Evolutionary conservation across 495 filamentous ascomycete species (phyloP), one percentile per base, ranked within the genome.

Genomic region (Penicillium lividum): DNA sequence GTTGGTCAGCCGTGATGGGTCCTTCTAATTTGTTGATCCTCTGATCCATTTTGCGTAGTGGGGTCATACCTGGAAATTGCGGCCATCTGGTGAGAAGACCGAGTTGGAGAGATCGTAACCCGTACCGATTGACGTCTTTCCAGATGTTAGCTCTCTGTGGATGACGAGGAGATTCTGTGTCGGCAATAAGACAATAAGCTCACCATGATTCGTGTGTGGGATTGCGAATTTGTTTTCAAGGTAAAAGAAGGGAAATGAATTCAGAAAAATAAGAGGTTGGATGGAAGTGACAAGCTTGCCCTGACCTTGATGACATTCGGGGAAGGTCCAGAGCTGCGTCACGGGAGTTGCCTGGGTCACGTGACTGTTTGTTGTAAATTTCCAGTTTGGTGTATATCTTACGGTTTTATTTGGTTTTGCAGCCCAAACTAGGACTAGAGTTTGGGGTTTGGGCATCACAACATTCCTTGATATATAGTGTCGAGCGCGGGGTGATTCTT

Each of bases 91-190:
- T 36, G 93, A 97, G 82, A 97, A 98, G 77, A 97, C 93, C 67
- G 95, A 98, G 83, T 98, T 98, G 67, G 90, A 89, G 71, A 98
- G 89, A 85, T 98, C 94, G 78, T 98, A 98, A 68, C 94, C 94
- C 66, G 94, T 98, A 71, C 94, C 94, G 86, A 98, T 98, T 67
- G 94, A 98, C 68, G 94, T 98, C 94, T 98, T 59, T 44, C 30
- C 38, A 28, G 16, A 10, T 47, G 44, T 57, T 57, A 38, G 48
- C 51, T 47, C 52, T 31, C 31, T 18, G 38, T 40, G 15, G 38
- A 40, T 6, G 38, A 40, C 13, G 15, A 2, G 38, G 15, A 16
- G 1, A 40, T 40, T 16, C 13, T 16, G 10, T 16, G 3, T 15
- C 4, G 16, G 15, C 13, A 16, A 34, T 31, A 5, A 30, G 22